These are phyloP conservation scores for Rhododendron henanense DNA, from an alignment of 148 eudicot species.

Conservation along the genomic window DNA sequence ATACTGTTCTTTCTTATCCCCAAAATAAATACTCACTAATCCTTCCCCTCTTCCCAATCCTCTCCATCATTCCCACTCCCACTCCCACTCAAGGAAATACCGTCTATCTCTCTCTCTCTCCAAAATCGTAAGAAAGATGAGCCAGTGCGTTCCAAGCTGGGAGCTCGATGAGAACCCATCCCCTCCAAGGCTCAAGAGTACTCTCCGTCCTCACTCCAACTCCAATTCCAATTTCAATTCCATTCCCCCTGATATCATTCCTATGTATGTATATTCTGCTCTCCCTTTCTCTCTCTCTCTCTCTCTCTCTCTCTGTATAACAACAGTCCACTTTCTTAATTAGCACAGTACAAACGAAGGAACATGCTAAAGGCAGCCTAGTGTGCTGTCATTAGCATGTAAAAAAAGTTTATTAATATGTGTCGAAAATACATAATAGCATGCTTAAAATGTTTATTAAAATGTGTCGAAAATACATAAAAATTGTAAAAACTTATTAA, in stretches of 20 bases:
- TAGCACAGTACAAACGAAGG: no score
- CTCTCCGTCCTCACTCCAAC: constrained; percentile 21
- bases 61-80: background rate
- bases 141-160: constrained; percentile 69
- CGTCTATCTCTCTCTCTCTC: background rate
- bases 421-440: no score
- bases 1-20: background rate
- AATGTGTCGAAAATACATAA: no score
- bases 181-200: constrained; percentile 13
- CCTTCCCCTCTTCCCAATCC: background rate
- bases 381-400: no score
- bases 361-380: no score
- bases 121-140: constrained; percentile 27
- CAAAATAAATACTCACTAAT: background rate
- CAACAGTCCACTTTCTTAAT: background rate
- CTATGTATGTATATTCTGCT: constrained; percentile 24
- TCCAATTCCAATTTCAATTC: constrained; percentile 38
- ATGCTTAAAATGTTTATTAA: no score
- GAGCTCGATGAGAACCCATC: constrained; percentile 31
- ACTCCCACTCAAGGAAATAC: background rate
- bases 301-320: background rate
- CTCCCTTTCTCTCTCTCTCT: background rate
- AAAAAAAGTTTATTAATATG: no score
- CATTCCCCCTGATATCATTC: constrained; percentile 21
- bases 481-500: no score